phyloP scores from a whole-genome alignment of 2,329 filamentous ascomycete species.

The Aspergillus flavus region DNA sequence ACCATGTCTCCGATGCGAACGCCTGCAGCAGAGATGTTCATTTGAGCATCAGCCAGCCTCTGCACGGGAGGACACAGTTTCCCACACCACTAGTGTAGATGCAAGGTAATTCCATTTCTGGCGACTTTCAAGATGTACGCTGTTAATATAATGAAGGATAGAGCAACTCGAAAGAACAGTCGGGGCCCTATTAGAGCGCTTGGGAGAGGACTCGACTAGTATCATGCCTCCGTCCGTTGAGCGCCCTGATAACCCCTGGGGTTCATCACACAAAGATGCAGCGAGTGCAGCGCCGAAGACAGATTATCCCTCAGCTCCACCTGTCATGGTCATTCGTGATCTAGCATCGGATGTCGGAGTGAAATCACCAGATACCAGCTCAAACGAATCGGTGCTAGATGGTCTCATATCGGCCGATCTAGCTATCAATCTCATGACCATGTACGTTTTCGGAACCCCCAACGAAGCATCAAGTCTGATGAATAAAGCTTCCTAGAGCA shows the following conservation, averaged over 20 bases:
- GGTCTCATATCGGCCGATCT: slow-evolving; percentile 22
- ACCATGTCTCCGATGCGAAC: slow-evolving; percentile 42
- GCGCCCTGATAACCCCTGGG: neutral
- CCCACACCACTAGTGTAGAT: neutral
- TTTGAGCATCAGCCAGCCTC: slow-evolving; percentile 18
- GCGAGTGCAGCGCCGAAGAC: neutral
- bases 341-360: slow-evolving; percentile 8
- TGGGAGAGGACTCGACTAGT: neutral
- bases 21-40: slow-evolving; percentile 40
- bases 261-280: neutral
- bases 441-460: neutral
- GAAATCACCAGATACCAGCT: slow-evolving; percentile 10
- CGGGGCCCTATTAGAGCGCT: slow-evolving; percentile 1
- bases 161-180: slow-evolving; percentile 4
- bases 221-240: neutral
- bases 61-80: neutral
- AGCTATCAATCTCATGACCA: neutral
- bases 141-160: neutral
- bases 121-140: too few species aligned
- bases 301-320: neutral
- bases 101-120: neutral
- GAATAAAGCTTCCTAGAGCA: slow-evolving; percentile 40
- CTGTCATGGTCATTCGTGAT: slow-evolving; percentile 12
- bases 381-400: slow-evolving; percentile 18
- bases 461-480: neutral